phyloP scores from a whole-genome alignment of 192 early-diverging fungal genomes.

The Coemansia sp. region DNA sequence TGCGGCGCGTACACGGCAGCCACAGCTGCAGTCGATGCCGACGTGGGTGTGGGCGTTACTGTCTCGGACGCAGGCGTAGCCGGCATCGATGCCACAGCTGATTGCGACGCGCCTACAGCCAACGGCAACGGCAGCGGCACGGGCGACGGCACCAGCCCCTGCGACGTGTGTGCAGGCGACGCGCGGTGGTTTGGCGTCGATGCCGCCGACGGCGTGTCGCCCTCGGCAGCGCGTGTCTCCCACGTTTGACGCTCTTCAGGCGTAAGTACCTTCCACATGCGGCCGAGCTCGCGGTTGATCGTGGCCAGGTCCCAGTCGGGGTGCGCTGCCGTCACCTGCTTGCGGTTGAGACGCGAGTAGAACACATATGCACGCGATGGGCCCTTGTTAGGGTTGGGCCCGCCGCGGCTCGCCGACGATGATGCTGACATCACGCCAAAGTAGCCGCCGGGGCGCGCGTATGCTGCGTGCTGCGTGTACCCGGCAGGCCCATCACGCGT shows the following conservation, averaged over 20 bases:
- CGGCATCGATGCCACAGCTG: conserved; percentile 22
- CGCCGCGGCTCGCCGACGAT: neutral
- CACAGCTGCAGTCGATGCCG: neutral
- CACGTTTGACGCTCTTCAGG: conserved; percentile 37
- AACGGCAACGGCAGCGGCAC: too few species aligned
- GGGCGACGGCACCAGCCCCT: conserved; percentile 16
- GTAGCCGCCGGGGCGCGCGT: conserved; percentile 25
- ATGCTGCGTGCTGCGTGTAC: conserved; percentile 5
- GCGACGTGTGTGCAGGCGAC: conserved; percentile 13
- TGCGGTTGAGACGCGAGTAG: conserved; percentile 46
- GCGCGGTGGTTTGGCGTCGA: conserved; percentile 21
- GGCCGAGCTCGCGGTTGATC: conserved; percentile 48
- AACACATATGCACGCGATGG: conserved; percentile 50
- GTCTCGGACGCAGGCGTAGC: conserved; percentile 31
- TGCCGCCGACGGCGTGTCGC: conserved; percentile 15
- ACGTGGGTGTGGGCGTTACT: conserved; percentile 25
- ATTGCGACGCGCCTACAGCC: too few species aligned
- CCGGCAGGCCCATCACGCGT: neutral
- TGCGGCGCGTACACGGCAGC: neutral
- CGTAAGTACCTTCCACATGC: conserved; percentile 46
- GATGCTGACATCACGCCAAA: conserved; percentile 8
- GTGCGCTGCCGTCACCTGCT: conserved; percentile 30
- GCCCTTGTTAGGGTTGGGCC: conserved; percentile 42
- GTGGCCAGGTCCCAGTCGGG: conserved; percentile 51
- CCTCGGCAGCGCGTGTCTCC: conserved; percentile 38